These are phyloP conservation scores for Carex pumila DNA, from an alignment of 176 grass and related monocot genomes.

Conservation along the genomic window DNA sequence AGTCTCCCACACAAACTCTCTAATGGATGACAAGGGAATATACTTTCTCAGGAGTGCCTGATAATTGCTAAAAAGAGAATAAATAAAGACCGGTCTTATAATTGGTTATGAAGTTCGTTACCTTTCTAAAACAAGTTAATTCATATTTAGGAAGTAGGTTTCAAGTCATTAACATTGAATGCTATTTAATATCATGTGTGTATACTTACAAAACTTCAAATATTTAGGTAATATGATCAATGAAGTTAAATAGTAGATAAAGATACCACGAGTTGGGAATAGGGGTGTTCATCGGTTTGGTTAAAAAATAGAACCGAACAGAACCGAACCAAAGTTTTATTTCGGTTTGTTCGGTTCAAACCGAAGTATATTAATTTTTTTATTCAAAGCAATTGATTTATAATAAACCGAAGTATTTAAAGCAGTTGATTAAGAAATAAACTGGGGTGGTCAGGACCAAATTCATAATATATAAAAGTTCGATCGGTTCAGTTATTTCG, in stretches of 20 bases:
- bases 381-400: too few species aligned
- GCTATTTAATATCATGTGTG: neutral
- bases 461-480: too few species aligned
- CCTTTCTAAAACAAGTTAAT: neutral
- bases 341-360: too few species aligned
- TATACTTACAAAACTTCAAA: neutral
- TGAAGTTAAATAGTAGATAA: neutral
- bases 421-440: too few species aligned
- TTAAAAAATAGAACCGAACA: too few species aligned
- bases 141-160: neutral
- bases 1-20: neutral
- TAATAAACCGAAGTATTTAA: too few species aligned
- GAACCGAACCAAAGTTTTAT: too few species aligned
- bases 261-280: neutral
- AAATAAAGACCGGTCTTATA: neutral
- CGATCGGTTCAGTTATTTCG: too few species aligned
- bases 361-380: too few species aligned
- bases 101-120: neutral
- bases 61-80: neutral
- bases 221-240: neutral
- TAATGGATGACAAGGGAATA: neutral
- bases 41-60: neutral
- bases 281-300: too few species aligned
- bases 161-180: neutral
- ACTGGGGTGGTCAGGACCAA: too few species aligned